Conservation (phyloP, 805 yeast genomes). For the Priceomyces fermenticarens region DNA sequence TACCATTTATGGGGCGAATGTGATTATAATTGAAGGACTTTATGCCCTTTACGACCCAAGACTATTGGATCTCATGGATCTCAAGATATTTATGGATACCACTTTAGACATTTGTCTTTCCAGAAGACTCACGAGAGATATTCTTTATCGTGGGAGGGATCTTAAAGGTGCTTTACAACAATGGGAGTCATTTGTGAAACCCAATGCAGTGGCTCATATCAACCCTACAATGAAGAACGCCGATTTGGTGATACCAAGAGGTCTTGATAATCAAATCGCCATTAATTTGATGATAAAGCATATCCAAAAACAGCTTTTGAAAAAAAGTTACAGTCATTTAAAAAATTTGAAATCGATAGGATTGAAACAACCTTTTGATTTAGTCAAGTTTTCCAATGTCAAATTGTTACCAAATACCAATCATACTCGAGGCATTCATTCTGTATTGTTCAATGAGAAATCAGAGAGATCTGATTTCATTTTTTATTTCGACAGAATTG, state of each 20-base stretch:
- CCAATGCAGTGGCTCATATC: constrained; percentile 76
- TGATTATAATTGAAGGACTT: constrained; percentile 88
- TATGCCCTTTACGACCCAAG: constrained; percentile 74
- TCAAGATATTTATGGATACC: constrained; percentile 89
- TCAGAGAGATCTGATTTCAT: constrained; percentile 74
- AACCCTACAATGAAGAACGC: constrained; percentile 76
- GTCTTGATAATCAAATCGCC: constrained; percentile 79
- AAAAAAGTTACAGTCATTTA: constrained; percentile 68
- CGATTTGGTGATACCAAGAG: constrained; percentile 87
- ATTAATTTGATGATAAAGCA: constrained; percentile 77
- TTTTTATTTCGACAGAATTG: constrained; percentile 82
- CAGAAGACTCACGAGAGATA: constrained; percentile 83
- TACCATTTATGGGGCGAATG: constrained; percentile 90
- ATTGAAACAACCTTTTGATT: constrained; percentile 28
- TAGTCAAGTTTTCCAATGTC: constrained; percentile 27
- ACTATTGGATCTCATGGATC: constrained; percentile 71
- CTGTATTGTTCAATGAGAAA: constrained; percentile 56
- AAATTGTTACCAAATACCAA: constrained; percentile 47
- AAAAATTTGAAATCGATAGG: constrained; percentile 61
- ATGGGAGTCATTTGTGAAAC: constrained; percentile 90
- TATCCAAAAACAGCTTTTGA: constrained; percentile 64
- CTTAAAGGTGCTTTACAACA: constrained; percentile 77
- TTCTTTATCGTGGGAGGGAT: constrained; percentile 81
- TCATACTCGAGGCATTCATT: constrained; percentile 70
- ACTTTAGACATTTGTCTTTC: constrained; percentile 92